These are phyloP conservation scores for Vitis rupestris DNA, from an alignment of 164 flowering plant genomes.

Conservation along the genomic window DNA sequence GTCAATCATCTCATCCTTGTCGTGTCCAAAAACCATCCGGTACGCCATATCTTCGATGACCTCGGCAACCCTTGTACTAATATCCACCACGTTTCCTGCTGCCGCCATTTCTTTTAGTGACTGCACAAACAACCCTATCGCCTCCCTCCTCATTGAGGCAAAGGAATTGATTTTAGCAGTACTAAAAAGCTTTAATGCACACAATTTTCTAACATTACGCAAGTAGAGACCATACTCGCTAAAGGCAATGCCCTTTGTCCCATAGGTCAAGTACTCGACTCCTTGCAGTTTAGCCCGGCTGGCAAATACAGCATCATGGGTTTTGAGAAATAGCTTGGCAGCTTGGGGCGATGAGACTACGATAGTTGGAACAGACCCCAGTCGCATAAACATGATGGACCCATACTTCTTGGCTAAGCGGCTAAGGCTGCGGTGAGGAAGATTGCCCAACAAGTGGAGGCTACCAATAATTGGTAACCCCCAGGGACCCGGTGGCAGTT, in stretches of 20 bases:
- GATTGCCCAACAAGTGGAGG: constrained; percentile 22
- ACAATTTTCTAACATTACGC: constrained; percentile 22
- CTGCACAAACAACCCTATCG: background rate
- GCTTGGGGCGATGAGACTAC: constrained; percentile 23
- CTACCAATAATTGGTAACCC: constrained; percentile 27
- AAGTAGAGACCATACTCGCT: constrained; percentile 25
- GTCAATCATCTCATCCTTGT: constrained; percentile 7
- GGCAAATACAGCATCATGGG: constrained; percentile 21
- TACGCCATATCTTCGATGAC: constrained; percentile 11
- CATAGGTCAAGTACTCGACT: constrained; percentile 13
- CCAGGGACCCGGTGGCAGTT: constrained; percentile 27
- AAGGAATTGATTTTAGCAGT: constrained; percentile 18
- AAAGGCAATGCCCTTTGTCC: constrained; percentile 10
- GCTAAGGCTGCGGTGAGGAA: constrained; percentile 22
- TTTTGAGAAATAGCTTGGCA: constrained; percentile 25
- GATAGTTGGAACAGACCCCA: constrained; percentile 19
- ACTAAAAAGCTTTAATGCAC: constrained; percentile 23
- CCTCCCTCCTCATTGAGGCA: constrained; percentile 9
- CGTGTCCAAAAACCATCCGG: constrained; percentile 13
- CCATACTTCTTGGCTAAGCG: constrained; percentile 20
- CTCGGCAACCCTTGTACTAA: constrained; percentile 7
- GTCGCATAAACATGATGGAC: constrained; percentile 23
- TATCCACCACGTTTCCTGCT: background rate
- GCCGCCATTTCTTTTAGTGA: too few species aligned
- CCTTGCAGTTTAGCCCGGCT: constrained; percentile 15